Evolutionary conservation across 441 rosid genomes (phyloP), one percentile per base, ranked within the genome.

Genomic region (Heliophila coronopifolia): DNA sequence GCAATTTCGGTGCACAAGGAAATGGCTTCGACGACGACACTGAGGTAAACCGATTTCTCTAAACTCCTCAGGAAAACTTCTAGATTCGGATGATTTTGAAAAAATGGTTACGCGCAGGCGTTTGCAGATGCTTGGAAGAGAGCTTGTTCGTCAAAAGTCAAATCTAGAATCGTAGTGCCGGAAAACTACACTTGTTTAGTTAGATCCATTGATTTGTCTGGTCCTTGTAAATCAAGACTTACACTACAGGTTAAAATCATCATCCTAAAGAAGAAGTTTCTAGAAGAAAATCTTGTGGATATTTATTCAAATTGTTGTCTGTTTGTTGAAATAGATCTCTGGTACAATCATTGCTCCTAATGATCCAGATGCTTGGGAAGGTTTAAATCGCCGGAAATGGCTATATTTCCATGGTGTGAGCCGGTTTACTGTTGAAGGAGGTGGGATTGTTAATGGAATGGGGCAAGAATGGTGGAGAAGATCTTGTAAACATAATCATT

Each of bases 391-490:
- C 30, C 77, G 77, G 12, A 86, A 72, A 59, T 86, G 98, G 98
- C 64, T 91, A 20, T 86, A 84, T 64, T 84, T 91, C 55, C 82
- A 66, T 38, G 73, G 77, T 34, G 66, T 86, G 24, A 86, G 76
- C 46, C 98, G 81, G 68, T 85, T 91, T 2, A 74, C 81, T 1
- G 34, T 91, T 8, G 75, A 70, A 61, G 98, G 98, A 57, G 83
- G 84, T 14, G 98, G 98, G 53, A 71, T 59, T 34, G 69, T 86
- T 24, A 69, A 84, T 61, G 98, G 96, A 15, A 80, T 65, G 96
- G 98, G 98, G 7, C 66, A 59, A 27, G 53, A 69, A 70, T 91
- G 98, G 98, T 91, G 98, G 96, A 72, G 68, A 33, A 66, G 48
- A 19, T 86, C 96, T 26, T 91, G 98, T 80, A 91, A 91, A 77